Evolutionary conservation across 345 rosid species (phyloP), one percentile per base, ranked within the genome.

Genomic region (Camelina sativa): DNA sequence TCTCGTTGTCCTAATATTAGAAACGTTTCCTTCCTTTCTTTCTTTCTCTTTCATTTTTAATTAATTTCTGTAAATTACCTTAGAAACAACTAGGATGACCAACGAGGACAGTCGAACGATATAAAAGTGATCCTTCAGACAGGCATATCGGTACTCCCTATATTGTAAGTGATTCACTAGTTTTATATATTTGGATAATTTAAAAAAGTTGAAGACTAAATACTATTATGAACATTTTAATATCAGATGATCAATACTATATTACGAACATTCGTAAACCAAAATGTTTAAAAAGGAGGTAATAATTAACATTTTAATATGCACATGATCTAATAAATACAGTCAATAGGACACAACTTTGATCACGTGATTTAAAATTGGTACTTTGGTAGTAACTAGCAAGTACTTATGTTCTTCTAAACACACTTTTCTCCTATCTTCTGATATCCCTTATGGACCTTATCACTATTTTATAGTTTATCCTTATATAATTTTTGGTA

Each of bases 321-420:
- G 67, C 67, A 7, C 51, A 44, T 62, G 67, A 23, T 7, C 52
- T 43, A 62, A 62, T 62, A 41, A 62, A 62, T 13, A 62, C 52
- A 15, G 67, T 62, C 52, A 43, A 62, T 62, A 43, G 13, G 67
- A 43, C 9, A 23, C 5, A 43, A 62, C 67, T 43, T 43, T 62
- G 38, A 43, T 62, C 67, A 62, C 67, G 67, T 62, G 67, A 62
- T 62, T 61, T 5, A 23, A 23, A 7, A 19, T 20, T 53, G 34
- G 11, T 25, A 12, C 11, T 28, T 38, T 38, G 41, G 41, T 34
- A 34, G 37, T 34, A 28, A 28, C 28, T 25, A 25, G 4, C 35
- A 55, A 28, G 16, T 23, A 25, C 60, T 1, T 55, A 25, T 53
- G 55, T 51, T 20, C 55, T 51, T 7, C 28, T 19, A 51, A 19